phyloP scores from a whole-genome alignment of 2,329 filamentous ascomycete genomes.

The Cladosporium phlei region DNA sequence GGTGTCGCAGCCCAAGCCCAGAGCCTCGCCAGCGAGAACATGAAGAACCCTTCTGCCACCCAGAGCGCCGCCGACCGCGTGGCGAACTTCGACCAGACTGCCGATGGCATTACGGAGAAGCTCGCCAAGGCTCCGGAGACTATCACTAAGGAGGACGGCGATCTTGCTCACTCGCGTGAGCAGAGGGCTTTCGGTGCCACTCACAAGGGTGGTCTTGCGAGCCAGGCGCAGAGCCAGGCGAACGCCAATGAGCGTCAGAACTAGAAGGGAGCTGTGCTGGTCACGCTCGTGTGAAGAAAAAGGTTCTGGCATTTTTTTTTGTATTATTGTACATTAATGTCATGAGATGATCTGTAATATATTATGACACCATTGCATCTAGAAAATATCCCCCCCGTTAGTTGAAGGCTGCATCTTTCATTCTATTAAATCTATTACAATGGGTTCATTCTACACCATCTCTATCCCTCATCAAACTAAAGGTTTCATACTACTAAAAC shows the following conservation, averaged over 20 bases:
- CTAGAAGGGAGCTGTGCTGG: conserved; percentile 3
- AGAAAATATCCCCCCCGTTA: too few species aligned
- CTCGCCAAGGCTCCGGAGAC: conserved; percentile 29
- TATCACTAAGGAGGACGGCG: conserved; percentile 32
- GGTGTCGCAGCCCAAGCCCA: conserved; percentile 32
- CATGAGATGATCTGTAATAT: too few species aligned
- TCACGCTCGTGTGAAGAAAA: too few species aligned
- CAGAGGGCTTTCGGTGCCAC: conserved; percentile 29
- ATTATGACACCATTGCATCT: too few species aligned
- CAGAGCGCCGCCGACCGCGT: conserved; percentile 31
- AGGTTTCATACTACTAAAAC: conserved; percentile 17
- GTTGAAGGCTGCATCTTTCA: too few species aligned
- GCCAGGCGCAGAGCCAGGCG: conserved; percentile 30
- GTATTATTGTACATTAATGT: background rate
- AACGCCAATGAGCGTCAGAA: conserved; percentile 27
- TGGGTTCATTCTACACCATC: too few species aligned
- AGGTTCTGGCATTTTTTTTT: background rate
- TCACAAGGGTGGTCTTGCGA: conserved; percentile 30
- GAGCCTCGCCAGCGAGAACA: conserved; percentile 28
- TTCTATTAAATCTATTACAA: too few species aligned
- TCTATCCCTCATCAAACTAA: background rate
- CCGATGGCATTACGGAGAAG: conserved; percentile 30
- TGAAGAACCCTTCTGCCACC: conserved; percentile 23
- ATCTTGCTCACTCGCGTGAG: conserved; percentile 29
- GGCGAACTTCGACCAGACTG: conserved; percentile 30